Evolutionary conservation across 2,329 filamentous ascomycete species (phyloP).

Genomic region (Ophiostoma angusticollis): DNA sequence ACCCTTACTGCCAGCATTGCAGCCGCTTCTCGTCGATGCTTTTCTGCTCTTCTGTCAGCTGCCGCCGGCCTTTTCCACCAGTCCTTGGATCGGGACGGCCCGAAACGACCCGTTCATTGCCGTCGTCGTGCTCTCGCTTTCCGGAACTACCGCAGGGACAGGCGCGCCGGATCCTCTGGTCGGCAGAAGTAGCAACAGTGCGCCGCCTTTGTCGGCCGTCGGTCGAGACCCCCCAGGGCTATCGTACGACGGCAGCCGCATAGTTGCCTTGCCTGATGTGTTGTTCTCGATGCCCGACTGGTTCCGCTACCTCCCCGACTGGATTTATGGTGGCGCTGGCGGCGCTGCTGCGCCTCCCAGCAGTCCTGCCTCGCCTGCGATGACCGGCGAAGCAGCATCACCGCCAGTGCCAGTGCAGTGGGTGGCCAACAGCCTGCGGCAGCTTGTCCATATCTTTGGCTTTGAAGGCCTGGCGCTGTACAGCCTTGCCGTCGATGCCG

Average conservation of each 20-base stretch:
- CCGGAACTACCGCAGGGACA: no score
- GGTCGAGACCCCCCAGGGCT: constrained; percentile 3
- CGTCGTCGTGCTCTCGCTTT: constrained; percentile 2
- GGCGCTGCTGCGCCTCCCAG: no score
- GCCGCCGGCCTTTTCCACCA: constrained; percentile 32
- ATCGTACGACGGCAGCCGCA: constrained; percentile 13
- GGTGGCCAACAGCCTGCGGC: constrained; percentile 41
- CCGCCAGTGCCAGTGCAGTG: constrained; percentile 30
- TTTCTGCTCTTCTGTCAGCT: constrained; percentile 58
- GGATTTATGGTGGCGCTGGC: no score
- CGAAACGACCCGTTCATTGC: constrained; percentile 39
- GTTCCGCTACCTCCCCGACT: constrained; percentile 12
- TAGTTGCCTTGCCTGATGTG: constrained; percentile 30
- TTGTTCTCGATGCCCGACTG: constrained; percentile 10
- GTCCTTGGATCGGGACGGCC: constrained; percentile 22
- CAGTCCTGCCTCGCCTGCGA: no score
- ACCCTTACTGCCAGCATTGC: constrained; percentile 22
- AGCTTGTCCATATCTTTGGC: constrained; percentile 35
- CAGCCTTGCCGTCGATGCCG: constrained; percentile 52
- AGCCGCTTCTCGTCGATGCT: constrained; percentile 47
- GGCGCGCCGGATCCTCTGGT: no score
- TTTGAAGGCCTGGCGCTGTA: constrained; percentile 52
- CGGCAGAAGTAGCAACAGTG: no score
- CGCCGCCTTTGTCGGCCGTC: background rate
- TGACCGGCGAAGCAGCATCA: constrained; percentile 8